A percentile compares a stretch with the other conserved stretches of the same genome.
phyloP scores from a whole-genome alignment of 306 rosid genomes.

The Castanea sativa region DNA sequence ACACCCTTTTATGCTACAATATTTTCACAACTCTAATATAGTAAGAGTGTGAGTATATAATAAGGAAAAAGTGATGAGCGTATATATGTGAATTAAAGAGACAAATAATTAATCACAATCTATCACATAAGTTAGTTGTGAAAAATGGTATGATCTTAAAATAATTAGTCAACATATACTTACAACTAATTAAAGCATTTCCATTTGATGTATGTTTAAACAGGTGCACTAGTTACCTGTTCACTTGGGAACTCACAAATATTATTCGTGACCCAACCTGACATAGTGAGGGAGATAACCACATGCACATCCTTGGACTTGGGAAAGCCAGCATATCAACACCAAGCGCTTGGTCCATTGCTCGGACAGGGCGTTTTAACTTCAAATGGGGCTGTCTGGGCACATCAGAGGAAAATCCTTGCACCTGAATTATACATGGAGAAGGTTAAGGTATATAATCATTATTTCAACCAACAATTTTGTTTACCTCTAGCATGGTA shows the following conservation, averaged over 20 bases:
- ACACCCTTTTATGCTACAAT: too few species aligned
- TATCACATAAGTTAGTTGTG: too few species aligned
- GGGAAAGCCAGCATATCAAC: slow-evolving; percentile 36
- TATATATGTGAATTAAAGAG: too few species aligned
- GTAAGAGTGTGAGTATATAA: too few species aligned
- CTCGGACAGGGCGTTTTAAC: slow-evolving; percentile 44
- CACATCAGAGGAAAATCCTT: slow-evolving; percentile 40
- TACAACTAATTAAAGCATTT: neutral
- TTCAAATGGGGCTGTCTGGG: slow-evolving; percentile 44
- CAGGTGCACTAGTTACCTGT: slow-evolving; percentile 38
- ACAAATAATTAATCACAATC: too few species aligned
- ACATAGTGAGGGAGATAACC: slow-evolving; percentile 31
- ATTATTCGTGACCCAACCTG: slow-evolving; percentile 29
- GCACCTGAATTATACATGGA: slow-evolving; percentile 54
- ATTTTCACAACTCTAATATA: too few species aligned
- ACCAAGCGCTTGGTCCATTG: slow-evolving; percentile 30
- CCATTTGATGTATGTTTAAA: neutral
- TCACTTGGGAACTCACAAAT: slow-evolving; percentile 44
- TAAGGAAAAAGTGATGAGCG: too few species aligned
- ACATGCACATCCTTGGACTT: slow-evolving; percentile 43
- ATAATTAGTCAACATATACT: too few species aligned
- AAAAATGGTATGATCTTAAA: too few species aligned
- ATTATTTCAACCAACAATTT: neutral
- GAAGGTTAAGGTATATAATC: slow-evolving; percentile 43
- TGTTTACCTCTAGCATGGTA: neutral